These are phyloP conservation scores for Xylaria sp. DNA, from an alignment of 2,329 filamentous ascomycete genomes.

Conservation along the genomic window DNA sequence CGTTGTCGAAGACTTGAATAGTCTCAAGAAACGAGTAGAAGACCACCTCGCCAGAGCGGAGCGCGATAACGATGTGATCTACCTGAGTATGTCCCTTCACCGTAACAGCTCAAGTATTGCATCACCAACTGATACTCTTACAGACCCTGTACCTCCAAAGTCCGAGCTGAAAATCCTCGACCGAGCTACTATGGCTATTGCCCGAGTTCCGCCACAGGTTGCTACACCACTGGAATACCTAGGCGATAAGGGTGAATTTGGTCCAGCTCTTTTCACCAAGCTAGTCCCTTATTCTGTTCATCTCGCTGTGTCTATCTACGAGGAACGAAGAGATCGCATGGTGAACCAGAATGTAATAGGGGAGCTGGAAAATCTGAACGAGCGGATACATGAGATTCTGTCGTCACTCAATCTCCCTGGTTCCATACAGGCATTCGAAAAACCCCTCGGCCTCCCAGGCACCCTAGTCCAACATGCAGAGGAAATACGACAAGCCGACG, in stretches of 20 bases:
- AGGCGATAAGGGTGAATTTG: constrained; percentile 80
- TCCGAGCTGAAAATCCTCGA: constrained; percentile 85
- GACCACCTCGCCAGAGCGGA: constrained; percentile 92
- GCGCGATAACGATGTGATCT: constrained; percentile 96
- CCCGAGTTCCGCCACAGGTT: constrained; percentile 81
- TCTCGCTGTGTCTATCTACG: constrained; percentile 92
- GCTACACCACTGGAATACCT: constrained; percentile 80
- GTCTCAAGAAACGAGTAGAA: constrained; percentile 78
- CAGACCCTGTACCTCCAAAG: constrained; percentile 81
- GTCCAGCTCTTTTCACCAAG: constrained; percentile 84
- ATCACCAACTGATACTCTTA: constrained; percentile 40
- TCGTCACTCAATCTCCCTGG: constrained; percentile 87
- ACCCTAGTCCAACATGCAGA: constrained; percentile 88
- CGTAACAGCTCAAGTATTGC: neutral
- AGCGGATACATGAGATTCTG: constrained; percentile 78
- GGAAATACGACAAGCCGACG: constrained; percentile 90
- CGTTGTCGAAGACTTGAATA: constrained; percentile 81
- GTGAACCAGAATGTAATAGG: constrained; percentile 88
- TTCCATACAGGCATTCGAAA: constrained; percentile 91
- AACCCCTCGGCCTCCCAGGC: constrained; percentile 87
- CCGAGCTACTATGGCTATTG: constrained; percentile 84
- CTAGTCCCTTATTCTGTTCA: constrained; percentile 96
- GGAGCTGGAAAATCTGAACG: constrained; percentile 81
- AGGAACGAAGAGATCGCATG: constrained; percentile 86
- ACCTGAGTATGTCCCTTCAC: constrained; percentile 65